Conservation (phyloP, 202 grass and related monocot genomes). For the Cymbopogon flexuosus region DNA sequence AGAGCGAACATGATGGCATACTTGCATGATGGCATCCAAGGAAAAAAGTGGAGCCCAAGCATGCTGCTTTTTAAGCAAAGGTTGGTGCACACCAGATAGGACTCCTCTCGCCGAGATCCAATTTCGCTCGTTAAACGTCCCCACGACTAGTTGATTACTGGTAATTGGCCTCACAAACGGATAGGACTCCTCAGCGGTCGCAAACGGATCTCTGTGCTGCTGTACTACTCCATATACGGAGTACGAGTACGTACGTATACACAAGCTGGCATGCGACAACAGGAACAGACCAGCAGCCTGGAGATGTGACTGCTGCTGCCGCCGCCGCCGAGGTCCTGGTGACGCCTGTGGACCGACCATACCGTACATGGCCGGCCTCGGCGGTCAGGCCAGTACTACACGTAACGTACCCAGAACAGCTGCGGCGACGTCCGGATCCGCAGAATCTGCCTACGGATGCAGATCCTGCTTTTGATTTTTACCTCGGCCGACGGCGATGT, state of each 20-base stretch:
- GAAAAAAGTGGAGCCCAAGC: conserved; percentile 33
- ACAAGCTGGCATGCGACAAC: no score
- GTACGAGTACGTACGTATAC: no score
- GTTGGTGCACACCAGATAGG: conserved; percentile 1
- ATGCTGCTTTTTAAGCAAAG: conserved; percentile 6
- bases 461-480: neutral
- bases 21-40: conserved; percentile 25
- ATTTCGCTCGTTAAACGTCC: no score
- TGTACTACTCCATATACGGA: no score
- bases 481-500: conserved; percentile 12
- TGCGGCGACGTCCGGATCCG: neutral
- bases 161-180: no score
- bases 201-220: no score
- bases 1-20: neutral
- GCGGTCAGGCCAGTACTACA: no score
- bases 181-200: no score
- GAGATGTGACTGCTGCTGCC: neutral
- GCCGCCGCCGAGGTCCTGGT: no score
- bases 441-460: neutral
- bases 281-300: neutral
- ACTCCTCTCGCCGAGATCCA: conserved; percentile 18
- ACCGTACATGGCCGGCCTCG: no score
- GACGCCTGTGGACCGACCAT: no score
- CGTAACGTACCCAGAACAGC: neutral
- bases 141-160: no score